Base-by-base conservation (phyloP, 2,329 filamentous ascomycete species). In the Colletotrichum costaricense region DNA sequence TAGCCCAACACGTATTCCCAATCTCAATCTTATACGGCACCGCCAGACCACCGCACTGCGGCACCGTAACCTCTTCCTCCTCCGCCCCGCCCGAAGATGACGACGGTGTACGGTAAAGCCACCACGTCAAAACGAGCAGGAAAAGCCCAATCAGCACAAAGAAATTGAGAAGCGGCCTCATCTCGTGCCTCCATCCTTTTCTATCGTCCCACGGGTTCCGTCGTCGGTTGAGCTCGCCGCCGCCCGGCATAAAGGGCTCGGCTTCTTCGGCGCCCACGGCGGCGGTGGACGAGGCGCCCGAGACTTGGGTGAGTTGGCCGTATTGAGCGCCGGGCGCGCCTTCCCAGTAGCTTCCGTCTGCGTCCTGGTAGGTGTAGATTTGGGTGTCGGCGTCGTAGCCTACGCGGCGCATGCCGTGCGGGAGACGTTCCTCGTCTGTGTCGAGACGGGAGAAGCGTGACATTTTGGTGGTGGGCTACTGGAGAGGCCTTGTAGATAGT, bases 91-190 rank as follows among this genome's bases (percentile, higher is more conserved):
- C 38, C 38, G 38, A 16, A 14, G 38, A 42, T 14, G 38, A 42
- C 33, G 33, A 35, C 0, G 82, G 77, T 2, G 78, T 79, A 67
- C 79, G 77, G 69, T 81, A 79, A 22, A 89, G 80, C 78, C 85
- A 86, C 85, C 86, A 89, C 72, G 87, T 85, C 56, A 91, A 76
- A 22, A 85, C 78, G 42, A 90, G 77, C 60, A 91, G 79, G 72
- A 85, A 87, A 19, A 90, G 76, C 4, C 88, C 82, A 66, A 89
- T 83, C 46, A 91, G 79, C 73, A 90, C 79, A 67, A 88, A 88
- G 80, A 90, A 91, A 77, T 90, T 90, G 77, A 91, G 82, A 75
- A 91, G 81, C n/a, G 87, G 87, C 81, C 84, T 85, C 81, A 88
- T 81, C 72, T 88, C 86, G 42, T 85, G 83, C 35, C 89, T 84